Evolutionary conservation across 192 early-diverging fungal genomes (phyloP).

Genomic region (Geosiphon pyriformis): DNA sequence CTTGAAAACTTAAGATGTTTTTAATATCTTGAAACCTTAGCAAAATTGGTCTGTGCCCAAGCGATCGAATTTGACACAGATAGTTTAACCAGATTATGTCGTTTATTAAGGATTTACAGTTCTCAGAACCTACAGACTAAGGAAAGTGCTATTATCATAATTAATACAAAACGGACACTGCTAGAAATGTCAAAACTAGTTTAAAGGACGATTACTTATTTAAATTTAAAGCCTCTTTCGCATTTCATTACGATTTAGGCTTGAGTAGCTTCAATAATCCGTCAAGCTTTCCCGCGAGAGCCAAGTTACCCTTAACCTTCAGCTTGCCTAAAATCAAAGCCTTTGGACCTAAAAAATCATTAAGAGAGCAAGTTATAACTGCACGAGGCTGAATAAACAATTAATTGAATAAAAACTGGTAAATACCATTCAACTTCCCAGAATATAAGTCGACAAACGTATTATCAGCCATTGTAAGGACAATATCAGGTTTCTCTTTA

Average conservation of each 20-base stretch:
- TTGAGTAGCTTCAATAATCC: constrained; percentile 55
- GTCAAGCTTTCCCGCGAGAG: constrained; percentile 70
- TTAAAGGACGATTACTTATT: no score
- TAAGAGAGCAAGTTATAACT: neutral
- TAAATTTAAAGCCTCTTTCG: no score
- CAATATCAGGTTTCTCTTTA: constrained; percentile 65
- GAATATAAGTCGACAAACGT: constrained; percentile 78
- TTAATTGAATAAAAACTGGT: neutral
- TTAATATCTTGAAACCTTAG: no score
- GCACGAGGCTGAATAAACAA: neutral
- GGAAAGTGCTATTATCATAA: no score
- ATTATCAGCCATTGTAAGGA: constrained; percentile 62
- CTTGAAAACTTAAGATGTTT: no score
- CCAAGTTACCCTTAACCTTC: constrained; percentile 74
- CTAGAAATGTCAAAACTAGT: no score
- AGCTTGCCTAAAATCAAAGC: constrained; percentile 89
- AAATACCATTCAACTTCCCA: constrained; percentile 82
- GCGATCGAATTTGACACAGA: no score
- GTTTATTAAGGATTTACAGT: no score
- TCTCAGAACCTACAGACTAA: no score
- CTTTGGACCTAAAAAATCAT: constrained; percentile 58
- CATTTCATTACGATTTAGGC: constrained; percentile 61
- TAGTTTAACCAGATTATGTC: no score
- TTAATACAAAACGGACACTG: no score
- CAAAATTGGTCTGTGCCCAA: no score